phyloP scores from a whole-genome alignment of 495 filamentous ascomycete genomes.

The Penicillium macrosclerotiorum region DNA sequence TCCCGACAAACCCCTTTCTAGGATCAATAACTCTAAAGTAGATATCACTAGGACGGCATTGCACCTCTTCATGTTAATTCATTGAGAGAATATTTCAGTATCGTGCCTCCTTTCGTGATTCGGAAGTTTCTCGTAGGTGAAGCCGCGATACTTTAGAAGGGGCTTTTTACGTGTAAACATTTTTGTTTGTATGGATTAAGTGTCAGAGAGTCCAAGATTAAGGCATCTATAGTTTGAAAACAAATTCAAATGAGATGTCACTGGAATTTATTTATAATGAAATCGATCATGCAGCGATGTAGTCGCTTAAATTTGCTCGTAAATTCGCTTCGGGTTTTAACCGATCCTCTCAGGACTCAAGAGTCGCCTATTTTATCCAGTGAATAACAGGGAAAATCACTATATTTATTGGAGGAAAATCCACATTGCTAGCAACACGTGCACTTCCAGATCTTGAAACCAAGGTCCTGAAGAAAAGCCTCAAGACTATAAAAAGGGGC shows the following conservation, averaged over 20 bases:
- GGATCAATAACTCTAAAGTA: too few species aligned
- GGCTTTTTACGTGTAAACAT: too few species aligned
- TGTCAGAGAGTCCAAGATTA: too few species aligned
- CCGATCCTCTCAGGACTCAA: background rate
- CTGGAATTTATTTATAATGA: background rate
- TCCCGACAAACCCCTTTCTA: background rate
- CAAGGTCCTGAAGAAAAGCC: background rate
- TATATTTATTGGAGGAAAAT: conserved; percentile 11
- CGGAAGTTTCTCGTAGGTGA: too few species aligned
- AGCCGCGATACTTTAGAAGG: too few species aligned
- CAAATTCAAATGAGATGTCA: background rate
- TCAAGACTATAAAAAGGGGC: background rate
- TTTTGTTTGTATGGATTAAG: too few species aligned
- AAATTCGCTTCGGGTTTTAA: conserved; percentile 1
- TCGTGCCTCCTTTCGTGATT: too few species aligned
- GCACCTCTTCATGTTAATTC: too few species aligned
- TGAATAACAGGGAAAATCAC: background rate
- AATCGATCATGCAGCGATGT: background rate
- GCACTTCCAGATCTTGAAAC: background rate
- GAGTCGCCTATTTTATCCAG: background rate
- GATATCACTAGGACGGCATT: too few species aligned
- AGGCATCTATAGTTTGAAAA: too few species aligned
- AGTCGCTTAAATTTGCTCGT: background rate
- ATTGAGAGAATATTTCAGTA: too few species aligned
- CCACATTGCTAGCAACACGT: background rate